These are phyloP conservation scores for Auricularia sp. DNA, from an alignment of 768 basidiomycete species.

Conservation along the genomic window DNA sequence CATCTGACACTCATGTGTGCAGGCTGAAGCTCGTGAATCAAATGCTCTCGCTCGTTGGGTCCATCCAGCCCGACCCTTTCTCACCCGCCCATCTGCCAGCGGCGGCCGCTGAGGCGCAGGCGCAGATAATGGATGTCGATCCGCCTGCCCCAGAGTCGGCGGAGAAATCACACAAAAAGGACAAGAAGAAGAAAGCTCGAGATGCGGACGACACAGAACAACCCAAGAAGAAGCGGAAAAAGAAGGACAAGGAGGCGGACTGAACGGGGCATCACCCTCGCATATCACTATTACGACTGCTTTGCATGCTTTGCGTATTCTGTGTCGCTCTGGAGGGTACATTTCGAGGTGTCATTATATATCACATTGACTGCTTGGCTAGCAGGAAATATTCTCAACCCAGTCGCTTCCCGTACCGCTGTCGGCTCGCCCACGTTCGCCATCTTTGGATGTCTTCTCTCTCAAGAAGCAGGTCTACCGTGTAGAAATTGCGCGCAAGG, in stretches of 20 bases:
- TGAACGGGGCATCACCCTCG: not conserved
- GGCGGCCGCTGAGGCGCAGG: constrained; percentile 16
- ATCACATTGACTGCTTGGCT: too few relatives aligned
- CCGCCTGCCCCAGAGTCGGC: constrained; percentile 5
- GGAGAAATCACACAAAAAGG: constrained; percentile 22
- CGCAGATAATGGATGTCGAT: constrained; percentile 15
- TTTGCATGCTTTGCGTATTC: not conserved
- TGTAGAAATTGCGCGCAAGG: constrained; percentile 41
- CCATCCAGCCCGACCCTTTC: constrained; percentile 69
- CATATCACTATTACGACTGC: not conserved
- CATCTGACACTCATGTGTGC: not conserved
- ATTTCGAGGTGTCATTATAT: too few relatives aligned
- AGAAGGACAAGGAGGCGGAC: constrained; percentile 10
- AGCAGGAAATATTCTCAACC: not conserved
- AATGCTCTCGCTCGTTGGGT: constrained; percentile 84
- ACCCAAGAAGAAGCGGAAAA: constrained; percentile 20
- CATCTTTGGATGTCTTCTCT: constrained; percentile 49
- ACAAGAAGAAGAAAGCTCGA: constrained; percentile 16
- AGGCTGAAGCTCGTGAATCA: constrained; percentile 87
- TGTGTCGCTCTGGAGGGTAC: too few relatives aligned
- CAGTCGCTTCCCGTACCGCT: constrained; percentile 16
- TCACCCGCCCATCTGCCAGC: constrained; percentile 44
- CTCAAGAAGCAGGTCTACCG: constrained; percentile 38
- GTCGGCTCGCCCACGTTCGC: constrained; percentile 42
- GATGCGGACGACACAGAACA: constrained; percentile 15